Evolutionary conservation across 371 early-diverging fungal genomes (phyloP).

Genomic region (Conidiobolus incongruus): DNA sequence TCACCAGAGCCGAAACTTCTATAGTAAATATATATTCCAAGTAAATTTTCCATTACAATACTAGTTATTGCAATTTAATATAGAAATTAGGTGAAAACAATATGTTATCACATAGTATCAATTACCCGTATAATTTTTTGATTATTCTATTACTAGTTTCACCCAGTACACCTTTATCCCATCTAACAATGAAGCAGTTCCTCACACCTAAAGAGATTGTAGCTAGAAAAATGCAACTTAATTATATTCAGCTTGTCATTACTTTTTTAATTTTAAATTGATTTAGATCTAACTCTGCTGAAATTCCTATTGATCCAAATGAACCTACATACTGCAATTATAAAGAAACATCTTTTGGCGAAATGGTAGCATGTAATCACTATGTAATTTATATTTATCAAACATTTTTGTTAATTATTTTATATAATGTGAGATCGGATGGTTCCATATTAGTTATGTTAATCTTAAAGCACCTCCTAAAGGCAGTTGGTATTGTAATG

Average conservation of each 20-base stretch:
- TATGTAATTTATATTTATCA: slow-evolving; percentile 11
- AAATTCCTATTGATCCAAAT: slow-evolving; percentile 77
- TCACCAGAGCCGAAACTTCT: slow-evolving; percentile 69
- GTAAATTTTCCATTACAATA: slow-evolving; percentile 25
- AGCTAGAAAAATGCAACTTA: not conserved
- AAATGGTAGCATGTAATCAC: slow-evolving; percentile 94
- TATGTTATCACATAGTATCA: not conserved
- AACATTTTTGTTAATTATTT: no score
- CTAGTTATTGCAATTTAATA: slow-evolving; percentile 3
- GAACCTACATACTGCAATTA: slow-evolving; percentile 92
- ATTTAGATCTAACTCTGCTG: slow-evolving; percentile 13
- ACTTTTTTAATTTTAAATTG: not conserved
- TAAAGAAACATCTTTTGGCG: slow-evolving; percentile 83
- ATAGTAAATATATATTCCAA: slow-evolving; percentile 56
- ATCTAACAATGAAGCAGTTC: not conserved
- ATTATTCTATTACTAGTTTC: not conserved
- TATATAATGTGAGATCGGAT: slow-evolving; percentile 79
- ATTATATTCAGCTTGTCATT: not conserved
- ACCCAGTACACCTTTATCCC: not conserved
- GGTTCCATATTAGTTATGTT: slow-evolving; percentile 91
- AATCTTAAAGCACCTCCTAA: slow-evolving; percentile 63
- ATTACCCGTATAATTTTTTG: not conserved
- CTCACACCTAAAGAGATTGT: not conserved
- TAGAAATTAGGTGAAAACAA: not conserved
- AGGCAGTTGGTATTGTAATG: slow-evolving; percentile 84